Conservation (phyloP, 441 rosid genomes). For the Adansonia madagascariensis region DNA sequence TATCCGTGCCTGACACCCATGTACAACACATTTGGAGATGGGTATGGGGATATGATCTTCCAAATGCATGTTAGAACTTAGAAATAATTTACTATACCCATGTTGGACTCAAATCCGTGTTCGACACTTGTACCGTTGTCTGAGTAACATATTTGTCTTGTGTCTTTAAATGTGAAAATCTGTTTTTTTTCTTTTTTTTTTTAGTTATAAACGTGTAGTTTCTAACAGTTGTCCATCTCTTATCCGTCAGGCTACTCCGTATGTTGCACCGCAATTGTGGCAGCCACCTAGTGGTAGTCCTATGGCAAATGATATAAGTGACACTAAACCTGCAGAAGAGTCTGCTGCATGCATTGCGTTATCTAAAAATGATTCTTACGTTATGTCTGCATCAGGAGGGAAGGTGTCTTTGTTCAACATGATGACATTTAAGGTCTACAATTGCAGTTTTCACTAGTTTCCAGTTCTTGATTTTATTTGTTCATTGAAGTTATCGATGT, state of each 20-base stretch:
- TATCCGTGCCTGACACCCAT: too few species aligned
- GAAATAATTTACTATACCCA: too few species aligned
- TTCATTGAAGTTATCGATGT: not conserved
- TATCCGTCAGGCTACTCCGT: conserved; percentile 50
- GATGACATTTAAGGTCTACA: conserved; percentile 62
- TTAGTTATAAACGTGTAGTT: not conserved
- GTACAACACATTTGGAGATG: too few species aligned
- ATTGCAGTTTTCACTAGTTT: conserved; percentile 17
- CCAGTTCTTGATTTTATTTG: not conserved
- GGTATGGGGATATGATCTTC: too few species aligned
- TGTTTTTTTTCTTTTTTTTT: not conserved
- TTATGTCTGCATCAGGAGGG: conserved; percentile 67
- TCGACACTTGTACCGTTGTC: too few species aligned
- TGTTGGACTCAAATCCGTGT: too few species aligned
- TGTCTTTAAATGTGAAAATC: conserved; percentile 19
- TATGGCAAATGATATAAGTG: conserved; percentile 57
- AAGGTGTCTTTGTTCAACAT: conserved; percentile 62
- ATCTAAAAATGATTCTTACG: conserved; percentile 62
- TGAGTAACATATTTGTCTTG: not conserved
- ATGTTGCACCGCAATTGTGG: conserved; percentile 48
- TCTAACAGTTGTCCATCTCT: conserved; percentile 13
- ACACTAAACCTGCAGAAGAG: conserved; percentile 42
- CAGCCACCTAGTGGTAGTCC: conserved; percentile 40
- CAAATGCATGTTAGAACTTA: too few species aligned
- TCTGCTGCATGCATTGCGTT: conserved; percentile 57